These are phyloP conservation scores for Fulvia fulva DNA, from an alignment of 2,329 filamentous ascomycete genomes.

Conservation along the genomic window DNA sequence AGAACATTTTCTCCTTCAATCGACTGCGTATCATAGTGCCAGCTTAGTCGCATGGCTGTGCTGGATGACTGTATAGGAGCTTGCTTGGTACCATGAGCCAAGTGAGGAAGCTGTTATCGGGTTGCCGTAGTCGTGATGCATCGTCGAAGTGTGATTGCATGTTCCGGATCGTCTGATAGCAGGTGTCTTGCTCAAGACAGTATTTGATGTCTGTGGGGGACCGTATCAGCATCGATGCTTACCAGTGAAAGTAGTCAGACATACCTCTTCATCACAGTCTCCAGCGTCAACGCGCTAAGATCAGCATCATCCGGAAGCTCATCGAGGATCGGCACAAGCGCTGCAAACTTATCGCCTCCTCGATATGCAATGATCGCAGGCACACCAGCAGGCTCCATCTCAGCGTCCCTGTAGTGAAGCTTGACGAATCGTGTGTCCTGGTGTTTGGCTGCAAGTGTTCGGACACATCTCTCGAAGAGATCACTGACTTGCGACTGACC, in stretches of 20 bases:
- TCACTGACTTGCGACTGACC: constrained; percentile 72
- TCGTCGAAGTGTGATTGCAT: neutral
- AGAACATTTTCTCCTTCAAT: no score
- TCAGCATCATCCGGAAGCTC: constrained; percentile 67
- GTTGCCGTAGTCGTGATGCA: neutral
- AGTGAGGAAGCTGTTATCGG: no score
- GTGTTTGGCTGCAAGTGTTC: constrained; percentile 68
- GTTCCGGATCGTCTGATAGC: no score
- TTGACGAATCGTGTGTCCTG: constrained; percentile 80
- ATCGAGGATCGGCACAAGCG: constrained; percentile 79
- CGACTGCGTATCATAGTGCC: no score
- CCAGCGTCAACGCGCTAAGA: constrained; percentile 51
- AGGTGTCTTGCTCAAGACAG: constrained; percentile 2
- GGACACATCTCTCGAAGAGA: constrained; percentile 73
- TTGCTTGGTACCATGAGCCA: no score
- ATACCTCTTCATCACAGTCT: constrained; percentile 54
- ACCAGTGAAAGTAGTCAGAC: neutral
- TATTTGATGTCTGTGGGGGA: constrained; percentile 7
- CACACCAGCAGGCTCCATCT: constrained; percentile 85
- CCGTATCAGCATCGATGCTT: neutral
- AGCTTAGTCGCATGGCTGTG: no score
- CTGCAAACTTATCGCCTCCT: constrained; percentile 85
- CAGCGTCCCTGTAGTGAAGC: constrained; percentile 84
- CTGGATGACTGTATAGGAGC: no score
- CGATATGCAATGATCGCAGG: constrained; percentile 87